Conservation (phyloP, 441 rosid species). For the Brassica hybrid region DNA sequence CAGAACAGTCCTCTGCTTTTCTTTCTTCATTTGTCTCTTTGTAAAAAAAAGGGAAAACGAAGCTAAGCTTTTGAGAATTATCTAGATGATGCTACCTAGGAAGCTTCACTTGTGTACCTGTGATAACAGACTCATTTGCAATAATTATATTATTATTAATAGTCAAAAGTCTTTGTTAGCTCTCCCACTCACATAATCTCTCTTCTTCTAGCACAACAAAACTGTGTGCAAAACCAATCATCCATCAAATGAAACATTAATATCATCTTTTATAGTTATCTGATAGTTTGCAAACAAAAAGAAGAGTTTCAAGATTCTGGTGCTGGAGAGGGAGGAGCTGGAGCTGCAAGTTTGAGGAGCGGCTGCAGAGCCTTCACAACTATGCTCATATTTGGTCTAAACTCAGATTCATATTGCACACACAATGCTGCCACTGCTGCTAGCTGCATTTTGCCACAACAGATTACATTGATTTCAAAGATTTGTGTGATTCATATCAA, state of each 20-base stretch:
- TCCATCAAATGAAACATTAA: constrained; percentile 29
- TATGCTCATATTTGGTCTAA: constrained; percentile 83
- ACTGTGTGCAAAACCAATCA: constrained; percentile 38
- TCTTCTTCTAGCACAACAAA: constrained; percentile 42
- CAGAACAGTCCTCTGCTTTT: constrained; percentile 35
- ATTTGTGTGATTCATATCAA: not conserved
- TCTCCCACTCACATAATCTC: constrained; percentile 19
- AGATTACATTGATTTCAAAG: constrained; percentile 1
- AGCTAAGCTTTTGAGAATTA: constrained; percentile 40
- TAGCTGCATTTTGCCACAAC: constrained; percentile 60
- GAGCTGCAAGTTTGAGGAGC: constrained; percentile 58
- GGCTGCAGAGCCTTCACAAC: constrained; percentile 85
- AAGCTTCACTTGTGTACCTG: constrained; percentile 40
- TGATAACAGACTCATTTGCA: constrained; percentile 22
- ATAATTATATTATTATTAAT: not conserved
- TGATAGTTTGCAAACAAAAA: not conserved
- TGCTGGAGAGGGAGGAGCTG: constrained; percentile 35
- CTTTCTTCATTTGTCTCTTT: too few species aligned
- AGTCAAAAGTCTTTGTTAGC: not conserved
- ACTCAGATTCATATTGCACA: constrained; percentile 83
- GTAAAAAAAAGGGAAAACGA: too few species aligned
- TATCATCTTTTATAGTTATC: not conserved
- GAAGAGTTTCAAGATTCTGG: constrained; percentile 36
- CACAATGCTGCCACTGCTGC: constrained; percentile 86
- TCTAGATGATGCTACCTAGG: constrained; percentile 37